Percentiles rank a stretch among this genome's conserved stretches.
Evolutionary conservation across 352 stramenopile genomes (phyloP).

Genomic region (Pythium rhizo-oryzae): DNA sequence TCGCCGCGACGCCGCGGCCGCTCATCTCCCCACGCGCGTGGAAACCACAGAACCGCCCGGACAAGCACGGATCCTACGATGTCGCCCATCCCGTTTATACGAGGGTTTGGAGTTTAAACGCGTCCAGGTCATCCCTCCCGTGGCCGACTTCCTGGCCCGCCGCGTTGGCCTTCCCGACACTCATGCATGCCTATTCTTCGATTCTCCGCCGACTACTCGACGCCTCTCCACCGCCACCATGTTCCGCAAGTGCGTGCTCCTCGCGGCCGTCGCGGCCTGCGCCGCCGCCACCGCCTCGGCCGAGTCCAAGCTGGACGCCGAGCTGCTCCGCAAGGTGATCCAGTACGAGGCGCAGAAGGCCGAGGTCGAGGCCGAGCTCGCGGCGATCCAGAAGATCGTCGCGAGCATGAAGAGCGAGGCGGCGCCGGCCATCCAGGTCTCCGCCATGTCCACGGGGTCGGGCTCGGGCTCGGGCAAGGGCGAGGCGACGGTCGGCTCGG

Average conservation of each 20-base stretch:
- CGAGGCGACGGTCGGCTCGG: constrained; percentile 6
- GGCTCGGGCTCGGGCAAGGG: constrained; percentile 7
- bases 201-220: background rate
- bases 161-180: background rate
- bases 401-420: constrained; percentile 1
- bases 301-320: background rate
- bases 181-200: constrained; percentile 1
- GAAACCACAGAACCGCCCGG: background rate
- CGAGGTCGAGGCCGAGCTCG: constrained; percentile 6
- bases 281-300: background rate
- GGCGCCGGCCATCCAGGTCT: constrained; percentile 5
- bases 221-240: constrained; percentile 1
- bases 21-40: background rate
- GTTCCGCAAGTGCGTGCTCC: constrained; percentile 4
- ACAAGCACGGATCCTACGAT: no score
- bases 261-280: background rate
- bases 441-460: constrained; percentile 3
- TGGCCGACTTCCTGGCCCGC: background rate
- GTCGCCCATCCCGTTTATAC: no score
- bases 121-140: constrained; percentile 1
- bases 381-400: constrained; percentile 22
- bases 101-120: no score
- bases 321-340: constrained; percentile 21
- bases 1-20: background rate
- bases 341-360: constrained; percentile 18